Base-by-base conservation (phyloP, 805 yeast species). In the Kodamaea restingae region DNA sequence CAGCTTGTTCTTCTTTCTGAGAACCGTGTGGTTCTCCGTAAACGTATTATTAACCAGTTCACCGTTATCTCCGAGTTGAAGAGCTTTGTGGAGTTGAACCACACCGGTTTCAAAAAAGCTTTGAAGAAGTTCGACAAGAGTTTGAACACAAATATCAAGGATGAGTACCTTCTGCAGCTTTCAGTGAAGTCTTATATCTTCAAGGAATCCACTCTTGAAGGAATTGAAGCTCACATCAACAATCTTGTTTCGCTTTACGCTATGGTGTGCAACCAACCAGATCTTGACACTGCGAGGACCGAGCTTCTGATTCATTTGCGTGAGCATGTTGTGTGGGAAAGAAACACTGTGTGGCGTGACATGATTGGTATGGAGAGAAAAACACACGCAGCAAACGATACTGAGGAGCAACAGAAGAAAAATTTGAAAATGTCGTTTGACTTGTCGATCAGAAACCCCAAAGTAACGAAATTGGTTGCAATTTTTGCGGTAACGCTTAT, bases 271-370 rank as follows among this genome's bases (percentile, higher is more conserved):
- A 56, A 61, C 48, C 67, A 73, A 32, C 55, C 58, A 2, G 57
- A 56, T 35, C 48, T 73, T 11, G 75, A 69, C 20, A 51, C 62
- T 7, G 78, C 80, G 24, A 73, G 64, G 47, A 58, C 70, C 3
- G 84, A 79, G 51, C 61, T 81, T 45, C 76, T 78, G 40, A 71
- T 80, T 2, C 78, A 73, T 45, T 61, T 75, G 41, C 62, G 78
- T 48, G 80, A 75, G 45, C 78, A 73, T 45, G 74, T 74, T 35
- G 77, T 75, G 3, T 75, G 76, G 73, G 78, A 75, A 51, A 59
- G 80, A 52, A 70, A 73, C 44, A 73, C 78, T 0, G 74, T 75
- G 10, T 75, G 79, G 79, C 67, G 74, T 50, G 78, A 73, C 46
- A 71, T 74, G 78, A 69, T 74, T 40, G 78, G 77, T 1, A 55